Evolutionary conservation across 371 early-diverging fungal species (phyloP), one percentile per base, ranked within the genome.

Genomic region (Mucor piriformis): DNA sequence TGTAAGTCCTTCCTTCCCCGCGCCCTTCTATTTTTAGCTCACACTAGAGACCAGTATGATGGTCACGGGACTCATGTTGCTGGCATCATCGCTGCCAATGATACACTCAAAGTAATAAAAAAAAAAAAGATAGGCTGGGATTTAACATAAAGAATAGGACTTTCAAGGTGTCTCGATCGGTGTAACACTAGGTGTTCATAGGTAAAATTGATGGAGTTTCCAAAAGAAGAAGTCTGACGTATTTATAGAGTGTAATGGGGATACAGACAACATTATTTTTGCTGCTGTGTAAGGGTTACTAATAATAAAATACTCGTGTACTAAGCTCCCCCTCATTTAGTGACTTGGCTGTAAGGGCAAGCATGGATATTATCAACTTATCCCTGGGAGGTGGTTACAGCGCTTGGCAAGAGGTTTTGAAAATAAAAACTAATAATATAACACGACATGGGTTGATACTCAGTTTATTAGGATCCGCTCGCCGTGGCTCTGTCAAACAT

Each of bases 31-130:
- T 18, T 3, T 49, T 27, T 32, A 29, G 8, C 11, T 27, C 29
- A 37, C 12, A 37, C 18, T 5, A 18, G 67, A 20, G 67, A 67
- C 32, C 32, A 33, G 21, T 63, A 57, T 24, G 66, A 65, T 43
- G 80, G 78, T 3, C 83, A 83, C 62, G 83, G 85, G 6, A 84
- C 84, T 11, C 82, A 81, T 50, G 75, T 86, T 24, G 67, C 83
- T 5, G 86, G 86, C 3, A 86, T 86, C 16, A 52, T 85, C 48
- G 83, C 74, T 6, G 86, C 79, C 1, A 73, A 78, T 21, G 79
- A 80, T 11, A 56, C 43, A 7, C 18, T 23, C 20, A 63, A 59
- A 42, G 66, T 61, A 54, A 29, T 11, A 3, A 23, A 18, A 42
- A n/a, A 18, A 18, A n/a, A 42, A 18, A 18, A 8, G 6, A 18